phyloP scores from a whole-genome alignment of 2,329 filamentous ascomycete species.

The Colletotrichum costaricense region DNA sequence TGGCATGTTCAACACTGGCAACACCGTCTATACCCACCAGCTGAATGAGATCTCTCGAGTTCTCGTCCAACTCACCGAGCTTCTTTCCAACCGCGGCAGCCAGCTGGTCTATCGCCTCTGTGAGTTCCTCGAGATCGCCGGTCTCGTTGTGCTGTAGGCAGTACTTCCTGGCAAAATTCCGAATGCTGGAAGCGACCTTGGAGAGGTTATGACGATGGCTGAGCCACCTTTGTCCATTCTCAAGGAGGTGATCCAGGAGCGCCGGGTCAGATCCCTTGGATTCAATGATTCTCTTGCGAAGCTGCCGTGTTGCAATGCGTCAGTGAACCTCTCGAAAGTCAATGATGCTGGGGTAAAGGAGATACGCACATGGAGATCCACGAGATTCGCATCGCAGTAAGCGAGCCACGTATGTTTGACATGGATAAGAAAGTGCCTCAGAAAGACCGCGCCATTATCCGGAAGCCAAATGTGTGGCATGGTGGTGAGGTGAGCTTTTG shows the following conservation, averaged over 20 bases:
- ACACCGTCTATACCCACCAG: neutral
- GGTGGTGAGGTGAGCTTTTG: neutral
- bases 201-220: neutral
- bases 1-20: neutral
- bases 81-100: neutral
- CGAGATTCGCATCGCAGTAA: neutral
- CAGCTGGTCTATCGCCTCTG: neutral
- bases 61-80: neutral
- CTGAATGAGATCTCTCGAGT: neutral
- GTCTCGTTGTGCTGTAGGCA: neutral
- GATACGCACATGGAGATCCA: neutral
- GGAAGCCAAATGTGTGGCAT: neutral
- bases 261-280: neutral
- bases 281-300: neutral
- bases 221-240: neutral
- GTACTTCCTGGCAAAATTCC: neutral
- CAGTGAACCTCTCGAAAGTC: neutral
- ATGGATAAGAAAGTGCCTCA: neutral
- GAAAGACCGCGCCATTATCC: neutral
- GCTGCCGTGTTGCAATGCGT: neutral
- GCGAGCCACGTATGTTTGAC: neutral
- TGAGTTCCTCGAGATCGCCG: neutral
- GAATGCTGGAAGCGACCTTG: neutral
- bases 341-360: neutral
- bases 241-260: neutral